These are phyloP conservation scores for Saturnispora besseyi DNA, from an alignment of 805 yeast species.

Conservation along the genomic window DNA sequence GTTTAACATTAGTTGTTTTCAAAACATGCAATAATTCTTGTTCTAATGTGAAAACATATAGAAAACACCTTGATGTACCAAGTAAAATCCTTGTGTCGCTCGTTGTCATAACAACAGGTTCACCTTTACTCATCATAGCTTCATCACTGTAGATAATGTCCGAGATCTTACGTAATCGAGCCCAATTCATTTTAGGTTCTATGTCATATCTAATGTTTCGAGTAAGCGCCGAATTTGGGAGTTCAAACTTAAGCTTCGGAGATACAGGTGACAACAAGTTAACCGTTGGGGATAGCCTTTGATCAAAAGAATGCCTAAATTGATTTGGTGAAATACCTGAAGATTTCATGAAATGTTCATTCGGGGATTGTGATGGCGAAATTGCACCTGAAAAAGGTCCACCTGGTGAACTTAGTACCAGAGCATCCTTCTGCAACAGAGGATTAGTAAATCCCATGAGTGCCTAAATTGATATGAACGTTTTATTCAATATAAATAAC, in stretches of 20 bases:
- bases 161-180: slow-evolving; percentile 22
- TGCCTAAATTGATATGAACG: neutral
- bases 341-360: neutral
- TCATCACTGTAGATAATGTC: slow-evolving; percentile 16
- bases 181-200: slow-evolving; percentile 20
- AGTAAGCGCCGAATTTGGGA: neutral
- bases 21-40: slow-evolving; percentile 47
- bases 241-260: neutral
- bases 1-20: slow-evolving; percentile 22
- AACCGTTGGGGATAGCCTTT: neutral
- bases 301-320: neutral
- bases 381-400: neutral
- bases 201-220: neutral
- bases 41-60: slow-evolving; percentile 59
- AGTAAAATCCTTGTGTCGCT: slow-evolving; percentile 40
- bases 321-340: neutral
- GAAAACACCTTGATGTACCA: slow-evolving; percentile 63
- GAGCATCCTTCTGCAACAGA: neutral
- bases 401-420: neutral
- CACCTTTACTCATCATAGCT: slow-evolving; percentile 34
- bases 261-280: neutral
- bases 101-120: slow-evolving; percentile 37
- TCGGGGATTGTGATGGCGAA: neutral
- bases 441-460: neutral
- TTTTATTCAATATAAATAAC: neutral